These are phyloP conservation scores for Aspergillus sp. DNA, from an alignment of 2,329 filamentous ascomycete species.

Conservation along the genomic window DNA sequence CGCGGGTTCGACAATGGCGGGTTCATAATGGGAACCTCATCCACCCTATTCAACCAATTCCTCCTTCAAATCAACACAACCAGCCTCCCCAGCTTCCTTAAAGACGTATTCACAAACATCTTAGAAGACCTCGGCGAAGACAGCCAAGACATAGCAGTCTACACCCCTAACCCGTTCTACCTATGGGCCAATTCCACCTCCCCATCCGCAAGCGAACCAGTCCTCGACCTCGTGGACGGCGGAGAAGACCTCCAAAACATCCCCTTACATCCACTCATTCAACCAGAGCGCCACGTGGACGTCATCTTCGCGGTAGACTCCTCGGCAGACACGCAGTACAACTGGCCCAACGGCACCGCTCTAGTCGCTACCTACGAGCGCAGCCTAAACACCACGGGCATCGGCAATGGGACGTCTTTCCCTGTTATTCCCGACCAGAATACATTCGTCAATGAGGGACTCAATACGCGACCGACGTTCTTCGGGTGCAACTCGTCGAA, in stretches of 20 bases:
- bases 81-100: conserved; percentile 53
- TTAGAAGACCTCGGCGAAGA: conserved; percentile 58
- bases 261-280: conserved; percentile 72
- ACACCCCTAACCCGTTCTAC: conserved; percentile 73
- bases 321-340: conserved; percentile 66
- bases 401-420: conserved; percentile 67
- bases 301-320: conserved; percentile 78
- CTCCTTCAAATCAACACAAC: conserved; percentile 64
- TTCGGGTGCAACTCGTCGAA: conserved; percentile 73
- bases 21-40: conserved; percentile 81
- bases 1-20: conserved; percentile 78
- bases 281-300: conserved; percentile 68
- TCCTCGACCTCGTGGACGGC: conserved; percentile 72
- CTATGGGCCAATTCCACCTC: conserved; percentile 61
- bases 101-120: conserved; percentile 54
- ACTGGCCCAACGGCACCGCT: conserved; percentile 75
- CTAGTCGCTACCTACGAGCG: conserved; percentile 72
- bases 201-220: conserved; percentile 54
- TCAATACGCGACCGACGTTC: conserved; percentile 73
- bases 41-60: conserved; percentile 77
- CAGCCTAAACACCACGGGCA: conserved; percentile 52
- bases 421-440: conserved; percentile 69
- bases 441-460: conserved; percentile 72
- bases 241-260: conserved; percentile 76
- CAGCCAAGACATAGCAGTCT: conserved; percentile 72